These are phyloP conservation scores for Domatiomyces globalis DNA, from an alignment of 2,329 filamentous ascomycete species.

Conservation along the genomic window DNA sequence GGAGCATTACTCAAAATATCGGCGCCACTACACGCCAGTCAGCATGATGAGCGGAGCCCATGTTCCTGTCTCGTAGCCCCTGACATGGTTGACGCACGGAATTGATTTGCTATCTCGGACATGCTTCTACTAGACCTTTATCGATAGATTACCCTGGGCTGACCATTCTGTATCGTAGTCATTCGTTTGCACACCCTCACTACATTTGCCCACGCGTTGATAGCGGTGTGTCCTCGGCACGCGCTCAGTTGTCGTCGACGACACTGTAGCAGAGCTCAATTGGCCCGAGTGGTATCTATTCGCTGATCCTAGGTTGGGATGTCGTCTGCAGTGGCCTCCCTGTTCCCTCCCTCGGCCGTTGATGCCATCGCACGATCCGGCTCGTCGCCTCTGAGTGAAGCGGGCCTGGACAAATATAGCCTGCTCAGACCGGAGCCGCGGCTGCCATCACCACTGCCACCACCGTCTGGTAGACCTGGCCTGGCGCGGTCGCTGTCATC, in stretches of 20 bases:
- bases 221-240: too few relatives aligned
- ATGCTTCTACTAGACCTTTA: neutral
- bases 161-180: neutral
- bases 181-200: neutral
- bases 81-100: neutral
- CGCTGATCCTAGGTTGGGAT: slow-evolving; percentile 20
- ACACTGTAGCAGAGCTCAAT: neutral
- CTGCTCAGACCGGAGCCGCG: slow-evolving; percentile 25
- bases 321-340: slow-evolving; percentile 46
- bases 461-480: slow-evolving; percentile 29
- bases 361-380: slow-evolving; percentile 28
- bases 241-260: too few relatives aligned
- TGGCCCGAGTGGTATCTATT: neutral
- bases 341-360: slow-evolving; percentile 46
- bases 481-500: slow-evolving; percentile 35
- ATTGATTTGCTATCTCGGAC: neutral
- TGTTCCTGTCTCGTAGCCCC: neutral
- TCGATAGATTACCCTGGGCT: neutral
- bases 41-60: neutral
- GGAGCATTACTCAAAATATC: neutral
- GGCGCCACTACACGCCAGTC: neutral
- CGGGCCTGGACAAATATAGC: slow-evolving; percentile 29
- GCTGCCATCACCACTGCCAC: slow-evolving; percentile 29
- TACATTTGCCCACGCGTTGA: neutral
- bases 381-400: slow-evolving; percentile 32